Conservation (phyloP, 768 basidiomycete genomes). For the Kwoniella pini region DNA sequence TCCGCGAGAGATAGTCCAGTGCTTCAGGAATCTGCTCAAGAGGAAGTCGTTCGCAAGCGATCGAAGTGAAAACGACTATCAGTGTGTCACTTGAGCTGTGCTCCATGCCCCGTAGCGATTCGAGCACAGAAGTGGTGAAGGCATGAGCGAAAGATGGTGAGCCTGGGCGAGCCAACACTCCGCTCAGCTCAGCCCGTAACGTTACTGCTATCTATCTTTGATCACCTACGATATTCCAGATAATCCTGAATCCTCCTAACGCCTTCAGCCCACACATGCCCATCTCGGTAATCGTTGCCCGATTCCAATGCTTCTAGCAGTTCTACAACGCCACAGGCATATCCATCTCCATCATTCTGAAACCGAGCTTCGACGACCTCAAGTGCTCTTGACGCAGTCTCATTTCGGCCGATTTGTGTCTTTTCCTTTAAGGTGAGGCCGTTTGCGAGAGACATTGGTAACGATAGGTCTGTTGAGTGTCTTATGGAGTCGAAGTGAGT, state of each 20-base stretch:
- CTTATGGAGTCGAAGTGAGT: constrained; percentile 16
- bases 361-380: constrained; percentile 23
- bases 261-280: constrained; percentile 18
- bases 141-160: not conserved
- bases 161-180: not conserved
- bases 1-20: not conserved
- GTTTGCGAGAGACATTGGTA: constrained; percentile 11
- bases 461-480: constrained; percentile 14
- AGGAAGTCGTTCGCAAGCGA: constrained; percentile 11
- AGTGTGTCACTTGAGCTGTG: constrained; percentile 1
- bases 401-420: constrained; percentile 2
- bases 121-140: constrained; percentile 7
- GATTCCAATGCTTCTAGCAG: not conserved
- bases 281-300: not conserved
- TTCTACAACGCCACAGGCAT: not conserved
- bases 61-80: constrained; percentile 12
- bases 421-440: constrained; percentile 9
- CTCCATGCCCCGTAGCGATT: not conserved
- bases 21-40: not conserved
- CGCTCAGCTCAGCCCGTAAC: not conserved
- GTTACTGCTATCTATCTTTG: not conserved
- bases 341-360: not conserved
- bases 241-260: not conserved
- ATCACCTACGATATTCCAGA: constrained; percentile 7
- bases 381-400: constrained; percentile 25